phyloP scores from a whole-genome alignment of 495 filamentous ascomycete genomes.

The Talaromyces stipitatus region DNA sequence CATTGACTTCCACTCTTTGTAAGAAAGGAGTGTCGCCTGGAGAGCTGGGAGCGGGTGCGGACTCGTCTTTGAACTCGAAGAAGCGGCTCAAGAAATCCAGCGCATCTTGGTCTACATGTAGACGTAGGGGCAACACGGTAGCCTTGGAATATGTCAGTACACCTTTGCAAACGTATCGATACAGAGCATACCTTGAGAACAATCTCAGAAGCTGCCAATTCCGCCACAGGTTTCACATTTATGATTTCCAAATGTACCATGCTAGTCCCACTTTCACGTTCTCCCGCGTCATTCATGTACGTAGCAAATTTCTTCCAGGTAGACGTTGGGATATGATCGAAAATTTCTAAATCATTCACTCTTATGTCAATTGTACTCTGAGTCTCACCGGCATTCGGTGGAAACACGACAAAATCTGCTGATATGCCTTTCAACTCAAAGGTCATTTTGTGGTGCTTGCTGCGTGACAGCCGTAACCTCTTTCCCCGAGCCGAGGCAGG shows the following conservation, averaged over 20 bases:
- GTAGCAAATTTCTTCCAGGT: constrained; percentile 98
- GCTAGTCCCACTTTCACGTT: constrained; percentile 72
- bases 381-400: constrained; percentile 67
- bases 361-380: constrained; percentile 80
- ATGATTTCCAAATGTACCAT: constrained; percentile 88
- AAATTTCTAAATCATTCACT: constrained; percentile 77
- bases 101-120: constrained; percentile 97
- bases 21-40: constrained; percentile 77
- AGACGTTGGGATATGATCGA: constrained; percentile 89
- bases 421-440: constrained; percentile 87
- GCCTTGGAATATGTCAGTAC: constrained; percentile 38
- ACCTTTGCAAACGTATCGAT: background rate
- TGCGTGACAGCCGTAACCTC: constrained; percentile 69
- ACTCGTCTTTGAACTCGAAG: constrained; percentile 93
- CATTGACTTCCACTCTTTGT: constrained; percentile 80
- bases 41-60: constrained; percentile 36
- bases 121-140: constrained; percentile 74
- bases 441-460: constrained; percentile 88
- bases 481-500: constrained; percentile 39
- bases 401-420: constrained; percentile 77
- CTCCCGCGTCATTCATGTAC: constrained; percentile 79
- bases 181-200: constrained; percentile 59
- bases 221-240: constrained; percentile 76
- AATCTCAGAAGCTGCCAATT: constrained; percentile 82
- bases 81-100: constrained; percentile 95